phyloP scores from a whole-genome alignment of 2,329 filamentous ascomycete species.

The Laburnicola sp. region DNA sequence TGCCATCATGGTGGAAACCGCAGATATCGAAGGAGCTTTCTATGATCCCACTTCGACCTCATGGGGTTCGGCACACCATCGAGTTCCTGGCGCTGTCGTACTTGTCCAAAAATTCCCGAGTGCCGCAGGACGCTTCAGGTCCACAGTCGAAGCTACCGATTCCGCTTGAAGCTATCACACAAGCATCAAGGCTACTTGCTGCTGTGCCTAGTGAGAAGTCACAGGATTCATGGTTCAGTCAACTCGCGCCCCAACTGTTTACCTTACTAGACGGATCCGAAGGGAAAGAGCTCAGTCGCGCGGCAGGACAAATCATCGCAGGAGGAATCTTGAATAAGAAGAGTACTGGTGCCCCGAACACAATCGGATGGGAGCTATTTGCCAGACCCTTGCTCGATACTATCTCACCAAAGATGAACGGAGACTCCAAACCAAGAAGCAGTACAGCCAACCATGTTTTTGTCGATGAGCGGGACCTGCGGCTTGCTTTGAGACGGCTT shows the following conservation, averaged over 20 bases:
- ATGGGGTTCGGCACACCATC: slow-evolving; percentile 68
- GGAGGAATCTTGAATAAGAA: slow-evolving; percentile 69
- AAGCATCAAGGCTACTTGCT: slow-evolving; percentile 65
- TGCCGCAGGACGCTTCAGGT: slow-evolving; percentile 30
- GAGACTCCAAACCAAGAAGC: slow-evolving; percentile 42
- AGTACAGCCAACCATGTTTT: slow-evolving; percentile 55
- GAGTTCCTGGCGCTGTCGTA: slow-evolving; percentile 74
- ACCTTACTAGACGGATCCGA: slow-evolving; percentile 63
- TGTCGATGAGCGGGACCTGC: slow-evolving; percentile 54
- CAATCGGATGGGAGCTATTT: slow-evolving; percentile 63
- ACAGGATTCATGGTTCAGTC: slow-evolving; percentile 62
- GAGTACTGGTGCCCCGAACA: slow-evolving; percentile 65
- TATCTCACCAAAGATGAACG: slow-evolving; percentile 51
- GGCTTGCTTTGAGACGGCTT: slow-evolving; percentile 58
- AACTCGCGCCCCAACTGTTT: slow-evolving; percentile 64
- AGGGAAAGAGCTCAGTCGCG: slow-evolving; percentile 61
- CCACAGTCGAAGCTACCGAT: slow-evolving; percentile 58
- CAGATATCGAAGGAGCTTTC: slow-evolving; percentile 63
- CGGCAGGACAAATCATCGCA: slow-evolving; percentile 64
- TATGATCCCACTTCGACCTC: slow-evolving; percentile 61
- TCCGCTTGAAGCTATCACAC: slow-evolving; percentile 67
- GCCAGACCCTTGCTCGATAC: slow-evolving; percentile 60
- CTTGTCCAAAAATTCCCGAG: slow-evolving; percentile 54
- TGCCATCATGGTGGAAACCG: slow-evolving; percentile 63
- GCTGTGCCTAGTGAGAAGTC: slow-evolving; percentile 60